Evolutionary conservation across 2,329 filamentous ascomycete genomes (phyloP).

Genomic region (Paracamarosporium sp.): DNA sequence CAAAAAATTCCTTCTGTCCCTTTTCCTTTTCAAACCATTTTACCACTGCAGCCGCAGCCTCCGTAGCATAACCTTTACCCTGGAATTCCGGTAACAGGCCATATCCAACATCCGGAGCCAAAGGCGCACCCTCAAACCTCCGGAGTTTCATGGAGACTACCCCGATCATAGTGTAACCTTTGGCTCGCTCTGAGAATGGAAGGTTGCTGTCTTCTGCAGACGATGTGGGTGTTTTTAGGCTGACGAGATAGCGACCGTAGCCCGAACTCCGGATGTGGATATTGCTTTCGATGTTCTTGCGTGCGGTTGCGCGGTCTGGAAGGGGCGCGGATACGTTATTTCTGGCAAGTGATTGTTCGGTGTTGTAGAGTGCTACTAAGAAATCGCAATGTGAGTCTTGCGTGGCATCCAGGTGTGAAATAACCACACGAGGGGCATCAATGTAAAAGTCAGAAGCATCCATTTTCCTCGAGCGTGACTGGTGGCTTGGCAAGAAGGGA

Average conservation of each 20-base stretch:
- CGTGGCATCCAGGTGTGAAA: conserved; percentile 24
- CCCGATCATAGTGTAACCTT: conserved; percentile 10
- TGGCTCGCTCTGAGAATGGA: background rate
- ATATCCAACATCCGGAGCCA: conserved; percentile 22
- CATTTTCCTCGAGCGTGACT: background rate
- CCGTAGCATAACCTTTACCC: conserved; percentile 23
- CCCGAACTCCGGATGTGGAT: conserved; percentile 15
- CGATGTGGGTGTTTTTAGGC: conserved; percentile 17
- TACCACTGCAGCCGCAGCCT: conserved; percentile 10
- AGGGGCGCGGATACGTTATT: conserved; percentile 18
- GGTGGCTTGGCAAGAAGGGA: too few species aligned
- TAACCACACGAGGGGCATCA: conserved; percentile 28
- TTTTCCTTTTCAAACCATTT: conserved; percentile 9
- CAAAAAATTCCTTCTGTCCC: conserved; percentile 7
- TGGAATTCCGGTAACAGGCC: conserved; percentile 6
- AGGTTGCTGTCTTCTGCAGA: background rate
- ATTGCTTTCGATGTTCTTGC: conserved; percentile 17
- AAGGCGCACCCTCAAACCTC: conserved; percentile 12
- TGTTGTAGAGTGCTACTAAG: conserved; percentile 32
- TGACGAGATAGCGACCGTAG: conserved; percentile 32
- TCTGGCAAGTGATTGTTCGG: conserved; percentile 15
- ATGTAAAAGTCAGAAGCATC: conserved; percentile 28
- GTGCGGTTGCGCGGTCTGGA: conserved; percentile 24
- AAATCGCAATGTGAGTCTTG: conserved; percentile 33
- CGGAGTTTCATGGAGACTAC: conserved; percentile 29